phyloP scores from a whole-genome alignment of 2,329 filamentous ascomycete species.

The Epichloe festucae region DNA sequence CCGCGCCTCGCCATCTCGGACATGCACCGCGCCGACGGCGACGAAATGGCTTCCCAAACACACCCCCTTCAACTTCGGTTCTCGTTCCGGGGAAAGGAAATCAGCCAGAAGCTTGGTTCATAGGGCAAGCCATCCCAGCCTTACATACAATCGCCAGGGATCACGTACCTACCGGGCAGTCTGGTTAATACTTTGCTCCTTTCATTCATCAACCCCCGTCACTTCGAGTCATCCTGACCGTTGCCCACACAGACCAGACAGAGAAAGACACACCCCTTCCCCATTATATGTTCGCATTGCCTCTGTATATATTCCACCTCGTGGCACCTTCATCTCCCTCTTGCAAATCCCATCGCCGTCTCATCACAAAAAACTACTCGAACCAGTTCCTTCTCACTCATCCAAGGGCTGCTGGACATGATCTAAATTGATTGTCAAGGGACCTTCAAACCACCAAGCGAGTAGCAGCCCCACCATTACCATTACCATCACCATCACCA shows the following conservation, averaged over 20 bases:
- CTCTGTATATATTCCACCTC: neutral
- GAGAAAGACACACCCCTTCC: no score
- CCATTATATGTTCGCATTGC: neutral
- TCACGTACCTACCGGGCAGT: neutral
- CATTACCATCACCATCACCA: no score
- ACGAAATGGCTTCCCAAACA: neutral
- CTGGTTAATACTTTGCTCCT: neutral
- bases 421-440: no score
- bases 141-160: neutral
- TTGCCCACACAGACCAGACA: neutral
- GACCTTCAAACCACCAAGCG: no score
- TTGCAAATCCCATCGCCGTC: no score
- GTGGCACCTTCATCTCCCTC: neutral
- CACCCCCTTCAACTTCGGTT: neutral
- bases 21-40: slow-evolving; percentile 4
- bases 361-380: neutral
- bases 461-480: no score
- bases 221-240: neutral
- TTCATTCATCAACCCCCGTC: neutral
- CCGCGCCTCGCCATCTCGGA: slow-evolving; percentile 4
- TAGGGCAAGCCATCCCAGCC: neutral
- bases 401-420: no score
- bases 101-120: neutral
- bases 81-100: neutral
- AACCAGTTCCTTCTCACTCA: no score